Evolutionary conservation across 139 green algal genomes (phyloP).

Genomic region (Gonium pectorale): DNA sequence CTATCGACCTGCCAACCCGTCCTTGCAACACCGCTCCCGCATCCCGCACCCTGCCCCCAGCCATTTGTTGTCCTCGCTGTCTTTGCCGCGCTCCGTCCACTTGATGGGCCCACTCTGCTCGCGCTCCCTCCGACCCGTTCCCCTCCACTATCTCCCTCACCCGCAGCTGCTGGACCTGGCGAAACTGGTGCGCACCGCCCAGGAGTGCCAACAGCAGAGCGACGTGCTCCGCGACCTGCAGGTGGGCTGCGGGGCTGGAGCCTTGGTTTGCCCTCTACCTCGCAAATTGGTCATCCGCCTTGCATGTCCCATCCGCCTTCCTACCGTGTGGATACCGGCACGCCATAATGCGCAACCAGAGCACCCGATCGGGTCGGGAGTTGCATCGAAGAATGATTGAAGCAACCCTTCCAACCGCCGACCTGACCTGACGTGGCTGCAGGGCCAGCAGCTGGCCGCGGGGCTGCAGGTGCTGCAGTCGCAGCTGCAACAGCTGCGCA

Average conservation of each 20-base stretch:
- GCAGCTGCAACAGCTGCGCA: neutral
- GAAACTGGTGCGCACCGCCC: slow-evolving; percentile 34
- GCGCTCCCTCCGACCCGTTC: no score
- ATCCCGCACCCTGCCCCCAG: no score
- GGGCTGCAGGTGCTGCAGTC: neutral
- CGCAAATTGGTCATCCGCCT: neutral
- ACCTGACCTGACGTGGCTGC: no score
- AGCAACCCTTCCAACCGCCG: neutral
- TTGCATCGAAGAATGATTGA: neutral
- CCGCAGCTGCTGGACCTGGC: slow-evolving; percentile 46
- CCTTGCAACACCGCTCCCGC: no score
- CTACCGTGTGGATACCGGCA: neutral
- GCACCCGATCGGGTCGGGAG: neutral
- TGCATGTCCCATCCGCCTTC: no score
- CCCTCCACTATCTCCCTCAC: no score
- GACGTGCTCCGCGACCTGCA: slow-evolving; percentile 10
- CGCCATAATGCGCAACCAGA: neutral
- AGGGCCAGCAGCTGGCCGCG: slow-evolving; percentile 13
- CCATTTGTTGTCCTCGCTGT: no score
- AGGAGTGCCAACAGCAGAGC: slow-evolving; percentile 46
- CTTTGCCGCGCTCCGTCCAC: no score
- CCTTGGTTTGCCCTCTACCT: no score
- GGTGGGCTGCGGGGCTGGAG: no score
- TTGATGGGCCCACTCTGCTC: no score
- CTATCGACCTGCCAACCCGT: no score